A percentile compares a stretch with the other conserved stretches of the same genome.
Evolutionary conservation across 2,329 filamentous ascomycete species (phyloP).

Genomic region (Plenodomus lindquistii): DNA sequence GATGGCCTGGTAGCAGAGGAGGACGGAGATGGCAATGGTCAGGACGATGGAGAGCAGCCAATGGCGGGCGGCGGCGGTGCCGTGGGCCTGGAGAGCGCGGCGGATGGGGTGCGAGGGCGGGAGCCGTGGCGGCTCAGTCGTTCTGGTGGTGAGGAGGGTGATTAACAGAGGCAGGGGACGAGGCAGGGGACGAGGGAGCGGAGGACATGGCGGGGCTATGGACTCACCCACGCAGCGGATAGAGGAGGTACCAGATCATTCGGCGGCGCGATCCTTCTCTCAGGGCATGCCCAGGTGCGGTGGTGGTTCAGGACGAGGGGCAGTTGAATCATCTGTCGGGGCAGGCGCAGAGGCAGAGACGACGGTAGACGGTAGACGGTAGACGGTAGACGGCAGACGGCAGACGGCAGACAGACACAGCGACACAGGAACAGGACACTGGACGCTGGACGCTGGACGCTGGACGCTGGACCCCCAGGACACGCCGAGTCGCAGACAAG

Average conservation of each 20-base stretch:
- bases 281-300: constrained; percentile 28
- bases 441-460: no score
- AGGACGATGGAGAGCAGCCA: constrained; percentile 74
- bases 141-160: constrained; percentile 54
- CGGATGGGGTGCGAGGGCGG: constrained; percentile 68
- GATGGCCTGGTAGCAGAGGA: constrained; percentile 74
- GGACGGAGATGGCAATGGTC: constrained; percentile 70
- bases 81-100: constrained; percentile 68
- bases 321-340: constrained; percentile 31
- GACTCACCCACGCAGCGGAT: constrained; percentile 73
- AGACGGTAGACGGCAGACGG: no score
- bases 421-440: no score
- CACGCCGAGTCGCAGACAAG: no score
- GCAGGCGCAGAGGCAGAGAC: constrained; percentile 8
- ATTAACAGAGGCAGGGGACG: constrained; percentile 17
- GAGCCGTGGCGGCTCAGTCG: constrained; percentile 72
- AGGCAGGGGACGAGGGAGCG: not conserved
- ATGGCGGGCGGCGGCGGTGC: constrained; percentile 70
- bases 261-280: constrained; percentile 26
- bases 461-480: no score
- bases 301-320: constrained; percentile 20
- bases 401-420: no score
- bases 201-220: constrained; percentile 3
- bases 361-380: no score
- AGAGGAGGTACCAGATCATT: constrained; percentile 79